A percentile compares a stretch with the other conserved stretches of the same genome.
Conservation (phyloP, 306 rosid species). For the Biancaea sappan region DNA sequence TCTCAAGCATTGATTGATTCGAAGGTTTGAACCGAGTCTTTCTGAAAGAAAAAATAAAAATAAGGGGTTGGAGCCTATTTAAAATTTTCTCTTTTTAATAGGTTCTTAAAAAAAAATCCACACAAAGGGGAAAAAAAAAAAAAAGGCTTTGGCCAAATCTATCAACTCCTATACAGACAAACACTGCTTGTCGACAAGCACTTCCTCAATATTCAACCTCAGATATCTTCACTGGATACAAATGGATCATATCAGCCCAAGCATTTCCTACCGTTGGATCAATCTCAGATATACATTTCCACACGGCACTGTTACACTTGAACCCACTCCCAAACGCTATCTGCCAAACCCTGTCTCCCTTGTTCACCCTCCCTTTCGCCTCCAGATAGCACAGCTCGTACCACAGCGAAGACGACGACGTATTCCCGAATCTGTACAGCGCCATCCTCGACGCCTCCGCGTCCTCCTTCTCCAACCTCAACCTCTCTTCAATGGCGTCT, state of each 20-base stretch:
- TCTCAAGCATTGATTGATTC: no score
- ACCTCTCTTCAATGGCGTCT: constrained; percentile 56
- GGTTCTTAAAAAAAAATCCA: no score
- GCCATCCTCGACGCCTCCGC: constrained; percentile 82
- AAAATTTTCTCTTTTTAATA: no score
- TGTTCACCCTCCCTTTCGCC: constrained; percentile 63
- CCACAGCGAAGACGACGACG: constrained; percentile 77
- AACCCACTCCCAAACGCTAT: constrained; percentile 77
- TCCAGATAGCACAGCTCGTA: constrained; percentile 65
- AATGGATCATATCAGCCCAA: constrained; percentile 69
- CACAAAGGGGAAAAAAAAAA: no score
- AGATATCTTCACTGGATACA: constrained; percentile 51
- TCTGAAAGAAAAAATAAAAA: no score
- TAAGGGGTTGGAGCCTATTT: no score
- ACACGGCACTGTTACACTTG: constrained; percentile 75
- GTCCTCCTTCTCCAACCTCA: constrained; percentile 60
- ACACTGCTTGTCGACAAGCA: no score
- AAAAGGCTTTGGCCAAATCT: no score
- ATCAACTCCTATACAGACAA: no score
- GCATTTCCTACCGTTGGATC: constrained; percentile 54
- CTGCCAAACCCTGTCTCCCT: constrained; percentile 72
- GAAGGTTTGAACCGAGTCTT: no score
- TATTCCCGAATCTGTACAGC: constrained; percentile 69
- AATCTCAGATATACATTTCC: constrained; percentile 60
- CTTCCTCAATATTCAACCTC: constrained; percentile 36